Evolutionary conservation across 2,329 filamentous ascomycete species (phyloP).

Genomic region (Corinectria fuckeliana): DNA sequence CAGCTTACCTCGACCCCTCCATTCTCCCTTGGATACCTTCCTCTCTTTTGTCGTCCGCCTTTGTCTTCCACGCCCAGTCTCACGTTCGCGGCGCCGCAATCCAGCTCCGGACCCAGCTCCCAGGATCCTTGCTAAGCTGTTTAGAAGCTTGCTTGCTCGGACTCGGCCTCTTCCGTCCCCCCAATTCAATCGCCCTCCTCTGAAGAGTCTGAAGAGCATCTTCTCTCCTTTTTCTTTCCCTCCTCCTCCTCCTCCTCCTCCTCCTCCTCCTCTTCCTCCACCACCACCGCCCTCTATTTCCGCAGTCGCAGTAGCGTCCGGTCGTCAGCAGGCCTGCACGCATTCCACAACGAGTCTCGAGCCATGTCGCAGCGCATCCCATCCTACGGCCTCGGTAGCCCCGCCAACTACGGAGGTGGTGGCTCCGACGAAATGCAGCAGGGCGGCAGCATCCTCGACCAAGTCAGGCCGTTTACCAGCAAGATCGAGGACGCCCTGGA

Average conservation of each 20-base stretch:
- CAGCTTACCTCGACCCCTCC: conserved; percentile 28
- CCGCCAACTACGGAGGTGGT: conserved; percentile 69
- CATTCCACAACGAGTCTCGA: conserved; percentile 22
- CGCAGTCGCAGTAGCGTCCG: conserved; percentile 12
- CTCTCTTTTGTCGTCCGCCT: conserved; percentile 16
- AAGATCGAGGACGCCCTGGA: conserved; percentile 97
- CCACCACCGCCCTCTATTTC: conserved; percentile 2
- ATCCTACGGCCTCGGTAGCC: conserved; percentile 83
- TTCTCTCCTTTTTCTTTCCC: background rate
- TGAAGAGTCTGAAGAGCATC: background rate
- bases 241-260: background rate
- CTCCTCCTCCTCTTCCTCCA: conserved; percentile 11
- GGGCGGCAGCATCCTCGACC: conserved; percentile 70
- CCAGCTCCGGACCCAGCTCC: conserved; percentile 11
- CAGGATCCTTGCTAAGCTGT: conserved; percentile 12
- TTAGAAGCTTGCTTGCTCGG: conserved; percentile 7
- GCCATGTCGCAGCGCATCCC: conserved; percentile 63
- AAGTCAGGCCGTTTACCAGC: conserved; percentile 92
- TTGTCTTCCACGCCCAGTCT: conserved; percentile 1
- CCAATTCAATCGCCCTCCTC: background rate
- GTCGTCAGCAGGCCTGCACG: conserved; percentile 39
- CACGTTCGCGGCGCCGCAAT: conserved; percentile 7
- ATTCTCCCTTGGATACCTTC: conserved; percentile 2
- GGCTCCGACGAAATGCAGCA: conserved; percentile 66
- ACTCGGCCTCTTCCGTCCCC: background rate